Evolutionary conservation across 306 rosid species (phyloP).

Genomic region (Fragaria vesca): DNA sequence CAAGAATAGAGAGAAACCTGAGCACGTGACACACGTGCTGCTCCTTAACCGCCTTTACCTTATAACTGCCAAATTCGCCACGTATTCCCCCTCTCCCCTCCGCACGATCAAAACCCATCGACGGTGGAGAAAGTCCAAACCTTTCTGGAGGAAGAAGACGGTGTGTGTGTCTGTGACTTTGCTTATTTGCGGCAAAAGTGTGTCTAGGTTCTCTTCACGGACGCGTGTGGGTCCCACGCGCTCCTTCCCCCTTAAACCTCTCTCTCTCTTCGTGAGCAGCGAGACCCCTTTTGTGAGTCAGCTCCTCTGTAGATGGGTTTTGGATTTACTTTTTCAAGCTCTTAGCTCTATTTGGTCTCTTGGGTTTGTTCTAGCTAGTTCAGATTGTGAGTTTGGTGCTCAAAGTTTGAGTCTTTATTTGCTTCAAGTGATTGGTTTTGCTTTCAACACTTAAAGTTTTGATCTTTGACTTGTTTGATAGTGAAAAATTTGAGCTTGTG

Average conservation of each 20-base stretch:
- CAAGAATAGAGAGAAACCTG: background rate
- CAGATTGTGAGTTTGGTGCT: background rate
- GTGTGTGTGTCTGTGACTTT: background rate
- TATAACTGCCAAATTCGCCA: background rate
- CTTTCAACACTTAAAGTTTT: background rate
- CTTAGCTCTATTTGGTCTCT: background rate
- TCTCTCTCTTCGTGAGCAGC: background rate
- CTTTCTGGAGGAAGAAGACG: background rate
- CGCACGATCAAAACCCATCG: background rate
- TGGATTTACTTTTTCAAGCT: background rate
- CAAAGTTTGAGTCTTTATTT: background rate
- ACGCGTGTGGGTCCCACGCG: slow-evolving; percentile 32
- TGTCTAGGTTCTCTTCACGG: slow-evolving; percentile 51
- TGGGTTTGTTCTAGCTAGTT: background rate
- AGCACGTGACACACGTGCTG: background rate
- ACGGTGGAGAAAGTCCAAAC: background rate
- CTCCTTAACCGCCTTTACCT: slow-evolving; percentile 5
- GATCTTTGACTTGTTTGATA: background rate
- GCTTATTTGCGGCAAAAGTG: background rate
- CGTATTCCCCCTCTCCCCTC: background rate
- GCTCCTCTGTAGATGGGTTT: background rate
- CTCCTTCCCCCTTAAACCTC: background rate
- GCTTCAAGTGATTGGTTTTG: background rate
- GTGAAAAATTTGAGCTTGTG: background rate
- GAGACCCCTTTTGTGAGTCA: background rate